phyloP scores from a whole-genome alignment of 2,329 filamentous ascomycete genomes.

The Colletotrichum horii region DNA sequence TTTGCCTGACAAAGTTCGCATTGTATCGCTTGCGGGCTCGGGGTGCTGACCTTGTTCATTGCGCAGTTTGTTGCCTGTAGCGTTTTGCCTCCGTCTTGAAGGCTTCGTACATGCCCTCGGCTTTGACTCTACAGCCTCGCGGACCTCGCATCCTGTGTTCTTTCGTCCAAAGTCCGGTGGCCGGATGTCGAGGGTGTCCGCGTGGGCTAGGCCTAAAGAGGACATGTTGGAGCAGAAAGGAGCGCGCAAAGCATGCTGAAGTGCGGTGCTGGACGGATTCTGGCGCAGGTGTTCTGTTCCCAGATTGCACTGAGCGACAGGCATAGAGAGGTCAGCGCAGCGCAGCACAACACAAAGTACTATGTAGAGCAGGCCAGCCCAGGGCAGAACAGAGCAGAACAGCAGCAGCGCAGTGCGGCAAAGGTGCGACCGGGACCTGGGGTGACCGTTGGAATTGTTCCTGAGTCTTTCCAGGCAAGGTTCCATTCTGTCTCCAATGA shows the following conservation, averaged over 20 bases:
- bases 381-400: neutral
- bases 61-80: neutral
- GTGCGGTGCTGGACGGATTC: neutral
- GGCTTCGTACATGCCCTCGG: neutral
- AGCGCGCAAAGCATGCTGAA: neutral
- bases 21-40: neutral
- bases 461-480: slow-evolving; percentile 14
- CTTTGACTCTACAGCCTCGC: neutral
- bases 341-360: neutral
- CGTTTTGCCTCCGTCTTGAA: neutral
- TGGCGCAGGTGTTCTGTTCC: neutral
- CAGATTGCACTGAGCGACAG: neutral
- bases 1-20: slow-evolving; percentile 5
- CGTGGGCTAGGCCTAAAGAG: neutral
- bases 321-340: neutral
- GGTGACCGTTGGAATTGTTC: slow-evolving; percentile 18
- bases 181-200: slow-evolving; percentile 13
- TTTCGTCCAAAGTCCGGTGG: slow-evolving; percentile 13
- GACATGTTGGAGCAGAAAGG: neutral
- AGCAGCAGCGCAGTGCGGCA: neutral
- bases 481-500: slow-evolving; percentile 22
- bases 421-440: neutral
- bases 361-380: neutral
- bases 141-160: neutral
- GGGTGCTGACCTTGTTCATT: neutral